These are phyloP conservation scores for Paspalum notatum DNA, from an alignment of 176 grass and related monocot species.

Conservation along the genomic window DNA sequence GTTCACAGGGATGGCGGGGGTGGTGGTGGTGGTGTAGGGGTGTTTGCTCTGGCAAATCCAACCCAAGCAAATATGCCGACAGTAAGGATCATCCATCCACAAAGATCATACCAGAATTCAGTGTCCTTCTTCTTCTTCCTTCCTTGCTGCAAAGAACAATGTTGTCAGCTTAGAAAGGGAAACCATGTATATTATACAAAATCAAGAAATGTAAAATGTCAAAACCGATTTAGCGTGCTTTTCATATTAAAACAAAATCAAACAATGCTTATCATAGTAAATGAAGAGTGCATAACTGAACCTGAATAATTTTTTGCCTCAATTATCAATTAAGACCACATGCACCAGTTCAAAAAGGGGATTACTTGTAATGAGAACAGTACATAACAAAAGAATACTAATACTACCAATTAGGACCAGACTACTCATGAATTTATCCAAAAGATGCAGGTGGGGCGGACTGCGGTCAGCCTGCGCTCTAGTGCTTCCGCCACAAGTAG, in stretches of 20 bases:
- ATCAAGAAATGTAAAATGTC: not conserved
- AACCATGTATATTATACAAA: not conserved
- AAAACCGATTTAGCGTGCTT: not conserved
- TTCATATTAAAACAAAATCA: not conserved
- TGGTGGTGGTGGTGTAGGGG: not conserved
- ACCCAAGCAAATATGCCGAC: slow-evolving; percentile 55
- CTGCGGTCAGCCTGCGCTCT: too few relatives aligned
- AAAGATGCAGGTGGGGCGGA: too few relatives aligned
- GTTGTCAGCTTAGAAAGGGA: slow-evolving; percentile 16
- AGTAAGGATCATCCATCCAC: slow-evolving; percentile 75
- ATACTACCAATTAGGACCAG: not conserved
- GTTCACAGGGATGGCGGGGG: slow-evolving; percentile 31
- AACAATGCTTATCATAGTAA: not conserved
- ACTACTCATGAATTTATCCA: not conserved
- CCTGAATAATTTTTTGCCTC: too few relatives aligned
- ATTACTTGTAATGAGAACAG: not conserved
- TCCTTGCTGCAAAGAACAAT: slow-evolving; percentile 51
- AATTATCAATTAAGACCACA: not conserved
- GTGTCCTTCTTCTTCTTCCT: slow-evolving; percentile 69
- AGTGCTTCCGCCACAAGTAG: too few relatives aligned
- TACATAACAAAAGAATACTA: not conserved
- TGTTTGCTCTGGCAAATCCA: slow-evolving; percentile 49
- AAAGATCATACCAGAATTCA: slow-evolving; percentile 69
- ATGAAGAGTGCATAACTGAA: too few relatives aligned
- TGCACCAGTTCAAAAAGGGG: not conserved